A percentile compares a stretch with the other conserved stretches of the same genome.
Conservation (phyloP, 306 rosid species). For the Lotus japonicus region DNA sequence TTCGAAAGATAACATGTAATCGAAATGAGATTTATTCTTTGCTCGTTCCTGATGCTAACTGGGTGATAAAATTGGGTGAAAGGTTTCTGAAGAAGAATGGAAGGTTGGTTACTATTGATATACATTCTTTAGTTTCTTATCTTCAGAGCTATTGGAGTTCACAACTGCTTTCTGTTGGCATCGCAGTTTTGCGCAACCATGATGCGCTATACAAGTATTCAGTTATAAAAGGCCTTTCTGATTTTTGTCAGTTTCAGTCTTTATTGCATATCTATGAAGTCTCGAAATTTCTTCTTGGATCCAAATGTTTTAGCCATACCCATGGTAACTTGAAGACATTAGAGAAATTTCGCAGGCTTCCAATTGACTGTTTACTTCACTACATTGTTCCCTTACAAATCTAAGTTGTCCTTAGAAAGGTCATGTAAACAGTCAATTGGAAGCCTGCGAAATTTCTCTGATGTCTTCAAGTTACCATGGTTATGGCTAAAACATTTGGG, state of each 20-base stretch:
- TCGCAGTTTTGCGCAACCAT: slow-evolving; percentile 39
- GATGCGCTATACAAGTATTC: slow-evolving; percentile 28
- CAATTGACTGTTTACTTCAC: slow-evolving; percentile 26
- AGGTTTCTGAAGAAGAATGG: slow-evolving; percentile 30
- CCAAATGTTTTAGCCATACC: slow-evolving; percentile 11
- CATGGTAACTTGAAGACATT: neutral
- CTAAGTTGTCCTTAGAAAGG: too few species aligned
- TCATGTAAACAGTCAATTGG: slow-evolving; percentile 27
- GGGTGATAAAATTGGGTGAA: slow-evolving; percentile 37
- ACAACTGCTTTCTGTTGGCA: slow-evolving; percentile 44
- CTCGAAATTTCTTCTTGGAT: slow-evolving; percentile 37
- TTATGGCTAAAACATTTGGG: slow-evolving; percentile 14
- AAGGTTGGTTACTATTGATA: slow-evolving; percentile 33
- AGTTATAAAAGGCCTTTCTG: neutral
- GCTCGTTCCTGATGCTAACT: slow-evolving; percentile 51
- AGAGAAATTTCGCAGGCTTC: neutral
- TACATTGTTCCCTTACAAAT: too few species aligned
- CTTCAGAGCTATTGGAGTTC: slow-evolving; percentile 49
- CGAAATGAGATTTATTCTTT: slow-evolving; percentile 26
- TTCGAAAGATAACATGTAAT: slow-evolving; percentile 13
- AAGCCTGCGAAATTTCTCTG: slow-evolving; percentile 6
- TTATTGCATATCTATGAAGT: slow-evolving; percentile 42
- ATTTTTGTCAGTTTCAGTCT: slow-evolving; percentile 22
- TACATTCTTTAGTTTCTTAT: slow-evolving; percentile 24
- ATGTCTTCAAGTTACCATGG: neutral